Evolutionary conservation across 75 land plant genomes (phyloP).

Genomic region (Ceratopteris richardii): DNA sequence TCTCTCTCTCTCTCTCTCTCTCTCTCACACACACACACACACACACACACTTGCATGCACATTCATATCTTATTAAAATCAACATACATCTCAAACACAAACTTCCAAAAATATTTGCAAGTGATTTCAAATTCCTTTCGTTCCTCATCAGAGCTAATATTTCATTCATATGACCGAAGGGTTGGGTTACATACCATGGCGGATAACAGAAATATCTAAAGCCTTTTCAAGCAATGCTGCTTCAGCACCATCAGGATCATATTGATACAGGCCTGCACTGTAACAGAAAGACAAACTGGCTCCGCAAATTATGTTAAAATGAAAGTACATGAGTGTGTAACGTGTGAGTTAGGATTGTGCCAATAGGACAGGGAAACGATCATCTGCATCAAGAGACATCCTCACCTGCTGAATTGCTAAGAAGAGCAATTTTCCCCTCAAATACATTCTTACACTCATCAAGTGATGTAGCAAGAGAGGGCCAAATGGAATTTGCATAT

Average conservation of each 20-base stretch:
- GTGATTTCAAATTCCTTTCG: too few relatives aligned
- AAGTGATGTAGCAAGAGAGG: conserved; percentile 41
- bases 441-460: conserved; percentile 56
- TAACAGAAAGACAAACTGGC: background rate
- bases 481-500: conserved; percentile 60
- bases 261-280: conserved; percentile 64
- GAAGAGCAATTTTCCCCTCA: conserved; percentile 52
- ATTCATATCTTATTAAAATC: too few relatives aligned
- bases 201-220: conserved; percentile 63
- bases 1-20: too few relatives aligned
- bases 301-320: background rate
- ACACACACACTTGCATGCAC: too few relatives aligned
- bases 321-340: too few relatives aligned
- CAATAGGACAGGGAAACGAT: too few relatives aligned
- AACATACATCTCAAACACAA: too few relatives aligned
- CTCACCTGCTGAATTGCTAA: conserved; percentile 92
- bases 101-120: too few relatives aligned
- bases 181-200: conserved; percentile 80
- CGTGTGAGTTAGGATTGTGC: too few relatives aligned
- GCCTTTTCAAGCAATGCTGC: conserved; percentile 64
- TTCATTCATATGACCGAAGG: too few relatives aligned
- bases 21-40: too few relatives aligned
- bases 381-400: background rate
- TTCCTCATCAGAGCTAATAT: too few relatives aligned
- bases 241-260: conserved; percentile 74